Evolutionary conservation across 768 basidiomycete species (phyloP), one percentile per base, ranked within the genome.

Genomic region (Boletus sp.): DNA sequence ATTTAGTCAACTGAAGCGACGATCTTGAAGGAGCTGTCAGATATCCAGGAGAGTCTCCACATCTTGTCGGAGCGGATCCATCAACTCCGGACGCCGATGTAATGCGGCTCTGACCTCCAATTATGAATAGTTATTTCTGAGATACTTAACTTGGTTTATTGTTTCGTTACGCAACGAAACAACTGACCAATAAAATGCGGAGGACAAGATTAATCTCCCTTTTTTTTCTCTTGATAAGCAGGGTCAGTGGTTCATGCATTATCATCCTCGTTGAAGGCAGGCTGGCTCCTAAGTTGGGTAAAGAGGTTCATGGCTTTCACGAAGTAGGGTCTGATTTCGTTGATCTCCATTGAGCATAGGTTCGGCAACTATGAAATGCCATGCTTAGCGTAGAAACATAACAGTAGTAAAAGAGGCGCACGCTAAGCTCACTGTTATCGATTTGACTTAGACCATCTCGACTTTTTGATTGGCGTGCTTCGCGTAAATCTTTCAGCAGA

Each of bases 391-490:
- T 20, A 15, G 46, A 46, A 42, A 52, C 44, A 47, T 36, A 12
- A 56, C 33, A 4, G 15, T 7, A 35, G 35, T 32, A 33, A 47
- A 50, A 47, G 40, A n/a, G n/a, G 73, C 86, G 41, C 70, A 92
- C 92, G 73, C 84, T 85, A 29, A 94, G 79, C 69, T 91, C 89
- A 61, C 84, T 89, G 66, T 91, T 83, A 70, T 94, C 90, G 30
- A 97, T 78, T 57, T 82, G 83, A 57, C 81, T 78, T 2, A 98
- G 75, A 79, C 94, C 94, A 53, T 90, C 84, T 58, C 95, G 77
- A 74, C 90, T 88, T 69, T 99, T 99, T 8, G 94, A 90, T 70
- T 98, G 96, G 39, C 97, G 82, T 12, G 92, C 92, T 76, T 98
- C 95, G 12, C 95, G 88, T n/a, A 98, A 78, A 68, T 97, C 94